Percentiles rank a stretch among this genome's conserved stretches.
phyloP scores from a whole-genome alignment of 768 basidiomycete species.

The Cubamyces sp. region DNA sequence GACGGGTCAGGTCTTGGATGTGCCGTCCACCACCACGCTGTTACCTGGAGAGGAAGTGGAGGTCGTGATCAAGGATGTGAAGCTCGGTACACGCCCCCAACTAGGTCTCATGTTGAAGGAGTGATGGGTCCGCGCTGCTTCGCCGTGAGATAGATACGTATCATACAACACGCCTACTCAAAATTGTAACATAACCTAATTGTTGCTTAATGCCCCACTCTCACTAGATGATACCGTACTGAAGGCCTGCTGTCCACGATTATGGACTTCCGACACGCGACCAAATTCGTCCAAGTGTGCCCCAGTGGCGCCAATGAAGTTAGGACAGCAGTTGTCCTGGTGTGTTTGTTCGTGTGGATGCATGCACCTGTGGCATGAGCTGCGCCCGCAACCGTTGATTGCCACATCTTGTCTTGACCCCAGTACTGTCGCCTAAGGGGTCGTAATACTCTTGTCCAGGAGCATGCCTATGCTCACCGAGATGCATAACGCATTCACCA shows the following conservation, averaged over 20 bases:
- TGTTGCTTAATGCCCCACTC: slow-evolving; percentile 4
- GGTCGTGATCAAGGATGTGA: slow-evolving; percentile 5
- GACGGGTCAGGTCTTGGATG: not conserved
- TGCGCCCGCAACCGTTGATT: no score
- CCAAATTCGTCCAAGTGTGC: no score
- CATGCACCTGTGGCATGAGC: no score
- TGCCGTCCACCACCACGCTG: not conserved
- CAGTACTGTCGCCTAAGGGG: no score
- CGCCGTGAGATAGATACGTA: not conserved
- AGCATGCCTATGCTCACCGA: no score
- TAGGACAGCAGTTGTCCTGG: not conserved
- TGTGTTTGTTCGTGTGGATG: not conserved
- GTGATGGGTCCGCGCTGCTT: not conserved
- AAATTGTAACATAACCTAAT: slow-evolving; percentile 4
- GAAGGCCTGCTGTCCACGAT: not conserved
- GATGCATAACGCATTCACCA: no score
- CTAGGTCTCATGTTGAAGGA: not conserved
- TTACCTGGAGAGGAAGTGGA: slow-evolving; percentile 6
- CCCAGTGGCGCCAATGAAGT: no score
- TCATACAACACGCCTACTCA: not conserved
- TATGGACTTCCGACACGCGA: no score
- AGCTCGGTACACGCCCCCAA: slow-evolving; percentile 12
- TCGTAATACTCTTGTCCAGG: no score
- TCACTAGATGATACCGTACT: not conserved
- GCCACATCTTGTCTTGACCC: no score